Percentiles rank a stretch among this genome's conserved stretches.
Evolutionary conservation across 2,329 filamentous ascomycete genomes (phyloP).

Genomic region (Metarhizium humberi): DNA sequence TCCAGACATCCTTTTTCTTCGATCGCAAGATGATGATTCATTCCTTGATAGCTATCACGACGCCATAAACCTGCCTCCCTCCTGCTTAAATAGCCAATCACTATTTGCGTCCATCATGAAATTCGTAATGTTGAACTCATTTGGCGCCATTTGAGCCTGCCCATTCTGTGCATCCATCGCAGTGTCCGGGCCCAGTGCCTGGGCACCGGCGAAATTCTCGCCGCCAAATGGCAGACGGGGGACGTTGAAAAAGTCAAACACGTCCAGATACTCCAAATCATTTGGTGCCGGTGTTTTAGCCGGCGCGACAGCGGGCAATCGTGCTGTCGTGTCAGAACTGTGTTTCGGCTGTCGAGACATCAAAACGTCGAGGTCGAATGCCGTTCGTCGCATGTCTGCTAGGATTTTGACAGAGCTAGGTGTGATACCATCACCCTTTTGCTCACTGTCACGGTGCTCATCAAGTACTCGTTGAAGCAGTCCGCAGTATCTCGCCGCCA

Average conservation of each 20-base stretch:
- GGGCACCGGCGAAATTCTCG: slow-evolving; percentile 17
- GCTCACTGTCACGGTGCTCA: slow-evolving; percentile 73
- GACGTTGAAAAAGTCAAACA: slow-evolving; percentile 93
- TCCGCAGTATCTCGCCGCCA: slow-evolving; percentile 71
- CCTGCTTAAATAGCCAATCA: slow-evolving; percentile 63
- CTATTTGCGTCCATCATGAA: slow-evolving; percentile 67
- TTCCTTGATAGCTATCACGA: neutral
- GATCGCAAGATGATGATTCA: neutral
- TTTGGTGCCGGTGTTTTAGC: slow-evolving; percentile 65
- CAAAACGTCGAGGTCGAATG: slow-evolving; percentile 81
- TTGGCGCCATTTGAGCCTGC: slow-evolving; percentile 25
- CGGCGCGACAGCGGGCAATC: slow-evolving; percentile 46
- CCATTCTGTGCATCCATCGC: slow-evolving; percentile 19
- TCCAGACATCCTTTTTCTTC: neutral
- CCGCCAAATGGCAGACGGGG: slow-evolving; percentile 55
- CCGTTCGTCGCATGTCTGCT: slow-evolving; percentile 83
- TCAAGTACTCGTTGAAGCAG: slow-evolving; percentile 77
- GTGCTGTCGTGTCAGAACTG: slow-evolving; percentile 24
- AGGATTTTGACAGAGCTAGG: slow-evolving; percentile 79
- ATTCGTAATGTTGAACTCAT: slow-evolving; percentile 70
- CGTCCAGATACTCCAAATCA: slow-evolving; percentile 82
- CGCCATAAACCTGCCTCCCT: slow-evolving; percentile 21
- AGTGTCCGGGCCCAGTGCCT: slow-evolving; percentile 9
- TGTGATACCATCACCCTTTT: slow-evolving; percentile 63
- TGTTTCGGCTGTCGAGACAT: slow-evolving; percentile 70